Evolutionary conservation across 202 grass and related monocot species (phyloP).

Genomic region (Hordeum pubiflorum): DNA sequence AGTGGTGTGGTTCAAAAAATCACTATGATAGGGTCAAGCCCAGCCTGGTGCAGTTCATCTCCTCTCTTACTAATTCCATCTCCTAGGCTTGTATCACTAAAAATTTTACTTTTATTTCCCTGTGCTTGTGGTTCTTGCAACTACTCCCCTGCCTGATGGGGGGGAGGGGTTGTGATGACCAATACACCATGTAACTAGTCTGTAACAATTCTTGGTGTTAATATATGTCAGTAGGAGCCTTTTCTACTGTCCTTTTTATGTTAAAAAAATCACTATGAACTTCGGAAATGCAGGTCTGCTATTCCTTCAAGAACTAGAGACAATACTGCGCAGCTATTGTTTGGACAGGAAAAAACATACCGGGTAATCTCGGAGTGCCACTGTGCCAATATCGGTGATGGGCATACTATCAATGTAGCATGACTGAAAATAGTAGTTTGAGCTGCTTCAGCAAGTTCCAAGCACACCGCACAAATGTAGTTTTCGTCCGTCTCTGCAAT

Average conservation of each 20-base stretch:
- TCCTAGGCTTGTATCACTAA: too few species aligned
- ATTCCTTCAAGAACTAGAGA: not conserved
- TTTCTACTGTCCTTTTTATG: too few species aligned
- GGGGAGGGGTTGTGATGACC: too few species aligned
- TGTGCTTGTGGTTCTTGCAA: too few species aligned
- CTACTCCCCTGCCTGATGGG: too few species aligned
- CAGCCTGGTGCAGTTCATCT: too few species aligned
- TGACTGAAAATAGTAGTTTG: slow-evolving; percentile 49
- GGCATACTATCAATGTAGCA: slow-evolving; percentile 87
- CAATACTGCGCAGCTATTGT: not conserved
- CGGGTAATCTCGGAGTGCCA: slow-evolving; percentile 92
- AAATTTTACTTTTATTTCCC: too few species aligned
- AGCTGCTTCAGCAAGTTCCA: slow-evolving; percentile 71
- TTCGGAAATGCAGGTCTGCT: not conserved
- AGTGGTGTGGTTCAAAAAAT: not conserved
- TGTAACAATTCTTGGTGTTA: too few species aligned
- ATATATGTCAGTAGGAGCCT: too few species aligned
- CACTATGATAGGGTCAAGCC: not conserved
- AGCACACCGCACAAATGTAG: slow-evolving; percentile 62
- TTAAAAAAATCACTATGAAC: not conserved
- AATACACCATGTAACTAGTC: too few species aligned
- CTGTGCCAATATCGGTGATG: slow-evolving; percentile 76
- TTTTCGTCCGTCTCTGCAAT: slow-evolving; percentile 53
- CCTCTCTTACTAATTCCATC: too few species aligned
- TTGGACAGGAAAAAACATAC: slow-evolving; percentile 42